Evolutionary conservation across 2,329 filamentous ascomycete genomes (phyloP), one percentile per base, ranked within the genome.

Genomic region (Colletotrichum sp.): DNA sequence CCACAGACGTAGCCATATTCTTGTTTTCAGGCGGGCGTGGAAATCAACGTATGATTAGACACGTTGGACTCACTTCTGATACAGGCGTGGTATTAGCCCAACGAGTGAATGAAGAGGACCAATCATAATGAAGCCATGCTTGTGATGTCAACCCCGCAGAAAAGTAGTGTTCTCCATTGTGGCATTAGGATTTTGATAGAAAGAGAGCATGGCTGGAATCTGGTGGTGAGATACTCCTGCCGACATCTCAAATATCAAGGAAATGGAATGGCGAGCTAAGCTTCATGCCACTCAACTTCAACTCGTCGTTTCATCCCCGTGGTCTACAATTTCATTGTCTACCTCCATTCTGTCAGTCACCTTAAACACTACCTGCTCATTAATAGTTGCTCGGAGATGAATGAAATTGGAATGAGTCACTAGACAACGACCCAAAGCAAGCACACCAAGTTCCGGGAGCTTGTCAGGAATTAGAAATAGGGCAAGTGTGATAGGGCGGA

Each of bases 141-240:
- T n/a, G 16, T 49, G 8, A 49, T 49, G 39, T 12, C 39, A n/a
- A n/a, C 5, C 16, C 8, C 8, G 16, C 16, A n/a, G 18, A 5
- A n/a, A 8, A 12, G 5, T n/a, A n/a, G 9, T n/a, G 5, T n/a
- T n/a, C 7, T n/a, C 9, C 6, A n/a, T 8, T n/a, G 8, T n/a
- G 18, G 6, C 18, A n/a, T 49, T 15, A 49, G 3, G 5, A 12
- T n/a, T 10, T 12, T 49, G 8, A 49, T n/a, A 3, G 9, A 49
- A 3, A 12, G 18, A 9, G 16, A 44, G 36, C 36, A 44, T 18
- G 16, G 16, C 8, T 44, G 16, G 16, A 44, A 18, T 8, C 5
- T 44, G 8, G 39, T 49, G 18, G 39, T 49, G 18, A n/a, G 3
- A 10, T n/a, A 49, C n/a, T n/a, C 18, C 8, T 49, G 6, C 6